These are phyloP conservation scores for Tetrahymena borealis DNA, from an alignment of 73 alveolate species.

Conservation along the genomic window DNA sequence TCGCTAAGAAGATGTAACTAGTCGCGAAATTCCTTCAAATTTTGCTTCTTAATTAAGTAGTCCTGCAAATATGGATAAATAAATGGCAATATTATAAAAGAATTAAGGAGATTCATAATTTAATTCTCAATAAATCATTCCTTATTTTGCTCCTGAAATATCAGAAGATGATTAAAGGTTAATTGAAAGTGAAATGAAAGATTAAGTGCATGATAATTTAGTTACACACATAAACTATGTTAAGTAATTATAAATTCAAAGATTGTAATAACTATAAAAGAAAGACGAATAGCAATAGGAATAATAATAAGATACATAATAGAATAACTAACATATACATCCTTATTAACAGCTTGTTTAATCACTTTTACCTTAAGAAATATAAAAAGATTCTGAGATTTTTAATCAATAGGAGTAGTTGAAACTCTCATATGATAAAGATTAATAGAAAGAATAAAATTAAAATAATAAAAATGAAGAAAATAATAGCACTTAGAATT, in stretches of 20 bases:
- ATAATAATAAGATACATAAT: too few species aligned
- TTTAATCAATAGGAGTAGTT: too few species aligned
- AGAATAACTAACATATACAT: neutral
- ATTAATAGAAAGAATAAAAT: neutral
- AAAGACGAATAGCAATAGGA: too few species aligned
- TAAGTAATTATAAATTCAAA: neutral
- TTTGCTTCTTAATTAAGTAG: neutral
- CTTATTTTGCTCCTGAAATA: neutral
- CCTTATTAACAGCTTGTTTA: neutral
- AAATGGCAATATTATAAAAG: neutral
- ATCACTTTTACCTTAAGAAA: neutral
- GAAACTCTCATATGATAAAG: neutral
- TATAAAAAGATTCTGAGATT: too few species aligned
- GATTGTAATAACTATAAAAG: too few species aligned
- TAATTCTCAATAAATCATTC: neutral
- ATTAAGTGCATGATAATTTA: neutral
- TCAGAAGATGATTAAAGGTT: neutral
- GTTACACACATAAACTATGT: neutral
- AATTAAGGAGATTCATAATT: neutral
- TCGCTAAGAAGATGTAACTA: neutral
- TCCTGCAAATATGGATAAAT: neutral
- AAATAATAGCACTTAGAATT: neutral
- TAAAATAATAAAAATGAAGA: neutral
- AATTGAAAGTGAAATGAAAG: neutral
- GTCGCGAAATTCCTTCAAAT: neutral